Evolutionary conservation across 495 filamentous ascomycete genomes (phyloP).

Genomic region (Echria macrotheca): DNA sequence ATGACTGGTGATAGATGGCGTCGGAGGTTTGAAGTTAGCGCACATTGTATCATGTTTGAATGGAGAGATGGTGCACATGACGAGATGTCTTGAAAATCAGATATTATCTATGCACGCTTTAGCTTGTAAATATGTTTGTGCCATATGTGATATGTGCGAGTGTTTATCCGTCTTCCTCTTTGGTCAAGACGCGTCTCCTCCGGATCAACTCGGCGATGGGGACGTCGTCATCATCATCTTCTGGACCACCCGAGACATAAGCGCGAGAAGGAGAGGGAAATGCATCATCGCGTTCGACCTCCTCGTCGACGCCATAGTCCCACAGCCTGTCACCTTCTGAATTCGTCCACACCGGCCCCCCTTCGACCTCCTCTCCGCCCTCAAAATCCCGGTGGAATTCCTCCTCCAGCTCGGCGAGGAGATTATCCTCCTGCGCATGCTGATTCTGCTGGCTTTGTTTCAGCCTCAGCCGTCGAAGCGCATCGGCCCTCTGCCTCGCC

Average conservation of each 20-base stretch:
- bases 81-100: background rate
- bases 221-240: slow-evolving; percentile 61
- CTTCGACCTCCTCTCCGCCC: slow-evolving; percentile 36
- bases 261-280: no score
- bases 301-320: slow-evolving; percentile 90
- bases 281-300: slow-evolving; percentile 65
- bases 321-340: slow-evolving; percentile 76
- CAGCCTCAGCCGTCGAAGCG: slow-evolving; percentile 30
- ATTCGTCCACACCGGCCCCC: slow-evolving; percentile 71
- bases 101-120: background rate
- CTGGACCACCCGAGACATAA: background rate
- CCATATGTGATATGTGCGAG: no score
- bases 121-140: no score
- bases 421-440: slow-evolving; percentile 39
- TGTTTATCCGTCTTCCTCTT: slow-evolving; percentile 22
- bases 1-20: slow-evolving; percentile 48
- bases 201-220: slow-evolving; percentile 65
- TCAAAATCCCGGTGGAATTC: slow-evolving; percentile 32
- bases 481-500: slow-evolving; percentile 39
- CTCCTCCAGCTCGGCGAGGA: slow-evolving; percentile 41
- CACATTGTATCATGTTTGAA: background rate
- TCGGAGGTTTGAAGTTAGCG: background rate
- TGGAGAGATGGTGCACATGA: background rate
- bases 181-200: slow-evolving; percentile 36
- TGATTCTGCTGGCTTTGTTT: slow-evolving; percentile 44